A percentile compares a stretch with the other conserved stretches of the same genome.
phyloP scores from a whole-genome alignment of 345 rosid genomes.

The Eucalyptus cloeziana region DNA sequence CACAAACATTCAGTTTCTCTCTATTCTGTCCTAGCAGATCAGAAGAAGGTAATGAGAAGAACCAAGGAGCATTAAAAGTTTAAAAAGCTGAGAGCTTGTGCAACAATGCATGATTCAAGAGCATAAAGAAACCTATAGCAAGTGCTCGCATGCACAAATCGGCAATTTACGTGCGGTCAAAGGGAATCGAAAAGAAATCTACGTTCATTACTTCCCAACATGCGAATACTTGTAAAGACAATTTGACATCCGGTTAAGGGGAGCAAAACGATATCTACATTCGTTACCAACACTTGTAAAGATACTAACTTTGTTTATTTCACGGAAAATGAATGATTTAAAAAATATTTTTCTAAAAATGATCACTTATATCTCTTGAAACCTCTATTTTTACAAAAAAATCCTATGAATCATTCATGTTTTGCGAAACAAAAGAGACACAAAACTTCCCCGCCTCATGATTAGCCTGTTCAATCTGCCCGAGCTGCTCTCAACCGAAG shows the following conservation, averaged over 20 bases:
- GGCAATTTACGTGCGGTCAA: not conserved
- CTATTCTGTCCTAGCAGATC: not conserved
- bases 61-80: not conserved
- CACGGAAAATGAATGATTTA: no score
- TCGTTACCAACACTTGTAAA: not conserved
- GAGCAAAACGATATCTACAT: not conserved
- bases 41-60: not conserved
- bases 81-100: not conserved
- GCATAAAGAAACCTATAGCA: not conserved
- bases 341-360: no score
- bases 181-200: not conserved
- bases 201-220: not conserved
- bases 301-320: not conserved
- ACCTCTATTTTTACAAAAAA: no score
- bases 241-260: fast-evolving
- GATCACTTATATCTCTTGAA: no score
- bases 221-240: not conserved
- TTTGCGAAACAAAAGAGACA: not conserved
- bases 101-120: not conserved
- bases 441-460: not conserved
- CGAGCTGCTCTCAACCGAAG: not conserved
- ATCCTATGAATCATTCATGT: not conserved
- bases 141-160: not conserved
- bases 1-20: not conserved
- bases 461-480: not conserved